Evolutionary conservation across 148 eudicot species (phyloP).

Genomic region (Camellia lanceoleosa): DNA sequence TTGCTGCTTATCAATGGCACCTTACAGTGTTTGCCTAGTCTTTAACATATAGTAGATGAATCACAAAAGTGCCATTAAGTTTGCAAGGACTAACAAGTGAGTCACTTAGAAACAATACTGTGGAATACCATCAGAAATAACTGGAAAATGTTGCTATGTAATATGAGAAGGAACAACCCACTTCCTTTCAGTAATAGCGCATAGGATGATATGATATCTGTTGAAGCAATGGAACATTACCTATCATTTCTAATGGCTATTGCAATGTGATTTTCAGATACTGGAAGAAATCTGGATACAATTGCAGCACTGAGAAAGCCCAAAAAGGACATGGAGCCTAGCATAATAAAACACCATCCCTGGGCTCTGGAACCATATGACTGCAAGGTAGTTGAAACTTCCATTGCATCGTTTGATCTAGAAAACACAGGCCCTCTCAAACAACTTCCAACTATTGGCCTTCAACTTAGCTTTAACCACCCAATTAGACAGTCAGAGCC

Average conservation of each 20-base stretch:
- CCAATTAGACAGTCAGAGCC: not conserved
- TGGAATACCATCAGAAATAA: not conserved
- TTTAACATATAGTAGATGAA: not conserved
- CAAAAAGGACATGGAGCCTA: not conserved
- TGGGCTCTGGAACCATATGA: conserved; percentile 5
- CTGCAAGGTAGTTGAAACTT: not conserved
- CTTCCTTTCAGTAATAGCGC: not conserved
- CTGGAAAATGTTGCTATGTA: not conserved
- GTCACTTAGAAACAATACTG: not conserved
- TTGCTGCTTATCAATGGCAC: not conserved
- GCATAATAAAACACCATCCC: not conserved
- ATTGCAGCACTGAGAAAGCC: not conserved
- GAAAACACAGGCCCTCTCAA: not conserved
- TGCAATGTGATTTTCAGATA: not conserved
- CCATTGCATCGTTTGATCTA: not conserved
- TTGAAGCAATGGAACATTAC: not conserved
- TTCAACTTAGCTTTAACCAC: not conserved
- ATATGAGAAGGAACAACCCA: not conserved
- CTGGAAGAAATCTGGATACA: not conserved
- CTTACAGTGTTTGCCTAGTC: not conserved
- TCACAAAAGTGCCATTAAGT: no score
- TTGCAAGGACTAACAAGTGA: not conserved
- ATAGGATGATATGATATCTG: not conserved
- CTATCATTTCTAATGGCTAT: not conserved
- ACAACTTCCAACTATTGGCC: not conserved